Conservation (phyloP, 441 rosid species). For the Hypseocharis bilobata region DNA sequence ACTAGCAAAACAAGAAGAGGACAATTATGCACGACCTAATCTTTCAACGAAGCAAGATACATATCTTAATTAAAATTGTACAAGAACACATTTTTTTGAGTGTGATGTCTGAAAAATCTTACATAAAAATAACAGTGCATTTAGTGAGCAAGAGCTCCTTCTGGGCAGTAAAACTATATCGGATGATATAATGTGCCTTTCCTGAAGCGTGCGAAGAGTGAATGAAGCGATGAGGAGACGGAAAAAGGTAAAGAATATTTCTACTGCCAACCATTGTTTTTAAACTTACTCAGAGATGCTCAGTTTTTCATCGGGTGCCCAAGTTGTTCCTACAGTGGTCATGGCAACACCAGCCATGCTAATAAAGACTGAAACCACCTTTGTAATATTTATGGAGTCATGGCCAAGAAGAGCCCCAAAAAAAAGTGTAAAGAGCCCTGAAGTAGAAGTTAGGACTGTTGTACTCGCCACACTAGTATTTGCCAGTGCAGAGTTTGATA, state of each 20-base stretch:
- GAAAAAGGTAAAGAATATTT: background rate
- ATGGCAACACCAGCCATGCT: constrained; percentile 62
- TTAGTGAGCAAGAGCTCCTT: background rate
- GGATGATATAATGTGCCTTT: no score
- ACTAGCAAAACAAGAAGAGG: no score
- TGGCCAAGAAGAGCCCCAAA: constrained; percentile 54
- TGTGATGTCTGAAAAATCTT: no score
- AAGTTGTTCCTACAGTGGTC: constrained; percentile 56
- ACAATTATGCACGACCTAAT: no score
- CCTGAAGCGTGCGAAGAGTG: no score
- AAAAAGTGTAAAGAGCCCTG: constrained; percentile 57
- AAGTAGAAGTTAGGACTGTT: constrained; percentile 55
- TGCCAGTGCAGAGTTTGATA: constrained; percentile 49
- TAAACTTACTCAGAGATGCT: constrained; percentile 37
- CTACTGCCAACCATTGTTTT: background rate
- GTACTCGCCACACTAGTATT: constrained; percentile 63
- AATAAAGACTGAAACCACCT: constrained; percentile 49
- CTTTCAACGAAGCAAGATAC: no score
- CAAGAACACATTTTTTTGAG: no score
- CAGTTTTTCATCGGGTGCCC: constrained; percentile 43
- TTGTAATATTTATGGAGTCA: constrained; percentile 38
- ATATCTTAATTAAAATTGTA: no score
- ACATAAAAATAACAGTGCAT: background rate
- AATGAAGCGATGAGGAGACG: background rate
- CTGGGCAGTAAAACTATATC: no score